Evolutionary conservation across 2,329 filamentous ascomycete species (phyloP).

Genomic region (Phyllosticta paracitricarpa): DNA sequence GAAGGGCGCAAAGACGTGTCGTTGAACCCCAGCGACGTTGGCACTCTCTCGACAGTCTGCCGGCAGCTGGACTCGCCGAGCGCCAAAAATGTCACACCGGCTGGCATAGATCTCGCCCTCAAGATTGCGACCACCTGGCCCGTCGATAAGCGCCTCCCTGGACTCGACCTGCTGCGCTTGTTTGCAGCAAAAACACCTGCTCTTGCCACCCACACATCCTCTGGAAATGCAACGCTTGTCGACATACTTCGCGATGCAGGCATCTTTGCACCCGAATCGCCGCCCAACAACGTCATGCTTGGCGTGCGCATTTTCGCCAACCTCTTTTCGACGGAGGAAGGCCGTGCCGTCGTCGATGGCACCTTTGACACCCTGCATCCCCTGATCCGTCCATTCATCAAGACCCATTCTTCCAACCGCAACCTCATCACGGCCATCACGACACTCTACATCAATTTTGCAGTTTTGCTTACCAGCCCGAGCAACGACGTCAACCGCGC

Average conservation of each 20-base stretch:
- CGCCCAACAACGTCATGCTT: slow-evolving; percentile 82
- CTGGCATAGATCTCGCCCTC: slow-evolving; percentile 55
- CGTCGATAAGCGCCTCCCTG: slow-evolving; percentile 67
- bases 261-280: slow-evolving; percentile 47
- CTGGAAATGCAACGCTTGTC: slow-evolving; percentile 48
- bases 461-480: slow-evolving; percentile 55
- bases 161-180: slow-evolving; percentile 79
- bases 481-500: slow-evolving; percentile 40
- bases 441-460: slow-evolving; percentile 75
- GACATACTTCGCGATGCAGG: slow-evolving; percentile 48
- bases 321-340: slow-evolving; percentile 65
- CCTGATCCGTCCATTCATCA: slow-evolving; percentile 54
- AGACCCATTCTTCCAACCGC: slow-evolving; percentile 49
- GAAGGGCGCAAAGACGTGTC: slow-evolving; percentile 63
- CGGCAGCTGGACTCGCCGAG: slow-evolving; percentile 48
- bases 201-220: slow-evolving; percentile 51
- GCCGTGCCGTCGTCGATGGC: slow-evolving; percentile 48
- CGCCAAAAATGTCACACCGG: slow-evolving; percentile 16
- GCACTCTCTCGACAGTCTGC: slow-evolving; percentile 51
- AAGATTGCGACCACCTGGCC: slow-evolving; percentile 74
- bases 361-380: slow-evolving; percentile 51
- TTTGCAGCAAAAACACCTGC: slow-evolving; percentile 58
- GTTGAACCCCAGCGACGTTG: slow-evolving; percentile 62
- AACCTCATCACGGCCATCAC: slow-evolving; percentile 76
- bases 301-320: slow-evolving; percentile 73